Percentiles rank a stretch among this genome's conserved stretches.
phyloP scores from a whole-genome alignment of 805 yeast genomes.

The Wickerhamiella brachini region DNA sequence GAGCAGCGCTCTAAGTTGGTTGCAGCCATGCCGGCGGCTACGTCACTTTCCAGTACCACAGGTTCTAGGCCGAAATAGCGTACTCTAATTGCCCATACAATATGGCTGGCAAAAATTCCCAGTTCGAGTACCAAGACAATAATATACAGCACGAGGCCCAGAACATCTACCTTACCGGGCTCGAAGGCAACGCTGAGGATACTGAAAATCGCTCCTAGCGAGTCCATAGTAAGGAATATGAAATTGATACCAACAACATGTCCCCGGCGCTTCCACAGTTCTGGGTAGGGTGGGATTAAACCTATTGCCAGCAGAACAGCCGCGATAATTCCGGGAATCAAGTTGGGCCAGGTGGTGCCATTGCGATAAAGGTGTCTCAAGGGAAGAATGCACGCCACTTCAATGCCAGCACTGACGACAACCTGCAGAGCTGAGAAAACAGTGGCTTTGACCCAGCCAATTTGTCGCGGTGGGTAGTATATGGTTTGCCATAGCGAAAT shows the following conservation, averaged over 20 bases:
- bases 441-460: conserved; percentile 22
- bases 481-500: conserved; percentile 57
- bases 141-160: conserved; percentile 66
- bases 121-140: conserved; percentile 61
- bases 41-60: neutral
- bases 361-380: conserved; percentile 39
- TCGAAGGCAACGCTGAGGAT: conserved; percentile 44
- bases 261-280: conserved; percentile 65
- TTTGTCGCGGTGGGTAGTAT: conserved; percentile 57
- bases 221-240: conserved; percentile 59
- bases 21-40: neutral
- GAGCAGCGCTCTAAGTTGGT: neutral
- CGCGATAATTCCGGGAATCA: conserved; percentile 70
- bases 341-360: conserved; percentile 57
- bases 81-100: conserved; percentile 44
- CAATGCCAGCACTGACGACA: conserved; percentile 39
- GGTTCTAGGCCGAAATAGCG: conserved; percentile 9
- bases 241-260: conserved; percentile 84
- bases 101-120: conserved; percentile 62
- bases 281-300: conserved; percentile 78
- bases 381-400: conserved; percentile 60
- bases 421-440: conserved; percentile 28
- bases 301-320: conserved; percentile 65
- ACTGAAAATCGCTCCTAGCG: conserved; percentile 71
- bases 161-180: conserved; percentile 48